Base-by-base conservation (phyloP, 2,329 filamentous ascomycete genomes). In the Aspergillus vadensis region DNA sequence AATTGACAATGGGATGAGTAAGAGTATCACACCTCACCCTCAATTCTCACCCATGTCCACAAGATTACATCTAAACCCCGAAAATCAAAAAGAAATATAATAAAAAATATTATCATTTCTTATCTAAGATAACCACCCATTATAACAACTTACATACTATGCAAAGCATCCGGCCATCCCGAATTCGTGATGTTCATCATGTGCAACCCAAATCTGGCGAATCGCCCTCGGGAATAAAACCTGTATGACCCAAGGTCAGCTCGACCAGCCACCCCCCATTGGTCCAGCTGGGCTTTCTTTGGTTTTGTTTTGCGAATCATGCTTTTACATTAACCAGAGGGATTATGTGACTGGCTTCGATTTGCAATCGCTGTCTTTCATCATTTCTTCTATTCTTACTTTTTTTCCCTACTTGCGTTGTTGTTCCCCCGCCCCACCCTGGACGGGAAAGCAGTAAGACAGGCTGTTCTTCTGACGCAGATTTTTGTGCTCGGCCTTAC, bases 111-210 rank as follows among this genome's bases (percentile, higher is more conserved):
- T 9, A 30, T 30, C 4, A 36, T 32, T 51, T 36, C 48, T 59
- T 50, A 50, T 50, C 47, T 32, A 10, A 50, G 47, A n/a, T 50
- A 50, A 27, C 47, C 25, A 27, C 47, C 47, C 25, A 32, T 47
- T 43, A 51, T 49, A 56, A 49, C 36, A 39, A 41, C 39, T n/a
- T 19, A 41, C 39, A 12, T 19, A 27, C 17, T 43, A 44, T 57
- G 59, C 41, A 55, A 38, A 53, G 30, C 60, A 55, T 63, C 68
- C 67, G 67, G 63, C 52, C 63, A 60, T 68, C 64, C 69, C 68
- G 69, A 68, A 52, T 62, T 57, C 62, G 62, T 60, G 60, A 62
- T 41, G 52, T 57, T 49, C 58, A 60, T 69, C 67, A 69, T 63
- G 67, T 68, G 67, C 64, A 60, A 63, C 64, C 54, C 49, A 55